Base-by-base conservation (phyloP, 192 early-diverging fungal species). In the Lunasporangiospora selenospora region DNA sequence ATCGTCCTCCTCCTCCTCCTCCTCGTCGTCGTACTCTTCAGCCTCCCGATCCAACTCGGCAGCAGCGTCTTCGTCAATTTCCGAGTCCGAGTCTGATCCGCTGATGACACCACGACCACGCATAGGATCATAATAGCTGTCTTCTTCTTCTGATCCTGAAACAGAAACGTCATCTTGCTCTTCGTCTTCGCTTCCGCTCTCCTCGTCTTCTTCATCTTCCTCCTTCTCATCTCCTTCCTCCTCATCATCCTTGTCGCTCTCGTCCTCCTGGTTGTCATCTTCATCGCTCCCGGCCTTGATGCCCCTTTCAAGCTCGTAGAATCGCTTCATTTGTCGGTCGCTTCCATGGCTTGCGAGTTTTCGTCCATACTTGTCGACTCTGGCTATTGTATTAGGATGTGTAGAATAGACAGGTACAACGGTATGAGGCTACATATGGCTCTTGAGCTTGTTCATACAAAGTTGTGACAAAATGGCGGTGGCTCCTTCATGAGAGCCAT, bases 321-420 rank as follows among this genome's bases (percentile, higher is more conserved):
- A 92, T 9, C 86, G 65, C 70, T 90, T 83, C 80, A 95, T 76
- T 32, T 92, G 91, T 29, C 78, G 76, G 32, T 78, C 81, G 13
- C 62, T 64, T 7, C 53, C 76, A 29, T 67, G 36, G 40, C 76
- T 55, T 48, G 87, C 66, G 36, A 82, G 59, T 40, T 76, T 70
- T 26, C 90, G 81, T 36, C 92, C 92, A 62, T 93, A 92, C 62
- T 90, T 89, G 73, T 93, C 92, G 12, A 92, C 85, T 47, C 80
- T 88, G 62, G 85, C 89, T 85, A 65, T 16, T n/a, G n/a, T n/a
- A 30, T 70, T 21, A 10, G 23, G 26, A 31, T n/a, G n/a, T n/a
- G n/a, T n/a, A n/a, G n/a, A n/a, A n/a, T 21, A 29, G 50, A n/a
- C n/a, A n/a, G n/a, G n/a, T n/a, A n/a, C n/a, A n/a, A n/a, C n/a